Conservation (phyloP, 768 basidiomycete species). For the Suillus subluteus region DNA sequence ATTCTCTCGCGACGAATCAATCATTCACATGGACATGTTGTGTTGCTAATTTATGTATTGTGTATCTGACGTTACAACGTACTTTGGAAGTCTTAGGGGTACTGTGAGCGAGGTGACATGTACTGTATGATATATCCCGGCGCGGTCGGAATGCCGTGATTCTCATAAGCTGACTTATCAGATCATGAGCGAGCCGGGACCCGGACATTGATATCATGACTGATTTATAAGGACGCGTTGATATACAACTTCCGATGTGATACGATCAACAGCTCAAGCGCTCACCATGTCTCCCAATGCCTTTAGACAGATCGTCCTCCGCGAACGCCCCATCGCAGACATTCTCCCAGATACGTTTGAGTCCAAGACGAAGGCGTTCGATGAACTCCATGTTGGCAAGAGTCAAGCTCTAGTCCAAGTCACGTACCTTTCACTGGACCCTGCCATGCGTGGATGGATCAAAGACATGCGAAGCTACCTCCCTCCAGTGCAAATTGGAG, state of each 20-base stretch:
- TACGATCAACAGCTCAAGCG: background rate
- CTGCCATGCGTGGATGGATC: conserved; percentile 87
- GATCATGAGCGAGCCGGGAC: background rate
- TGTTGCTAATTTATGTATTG: conserved; percentile 1
- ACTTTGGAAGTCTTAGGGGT: background rate
- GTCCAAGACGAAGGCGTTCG: conserved; percentile 53
- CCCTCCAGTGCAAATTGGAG: conserved; percentile 72
- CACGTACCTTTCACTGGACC: conserved; percentile 81
- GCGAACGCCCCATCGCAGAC: conserved; percentile 68
- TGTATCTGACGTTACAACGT: background rate
- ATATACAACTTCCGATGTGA: background rate
- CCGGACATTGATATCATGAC: background rate
- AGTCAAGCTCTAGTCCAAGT: conserved; percentile 74
- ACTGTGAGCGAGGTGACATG: background rate
- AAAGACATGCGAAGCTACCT: conserved; percentile 73
- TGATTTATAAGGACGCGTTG: background rate
- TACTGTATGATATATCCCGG: background rate
- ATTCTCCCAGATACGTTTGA: conserved; percentile 79
- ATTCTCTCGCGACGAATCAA: background rate
- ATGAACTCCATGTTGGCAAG: conserved; percentile 52
- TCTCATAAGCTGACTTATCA: background rate
- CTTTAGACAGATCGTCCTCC: conserved; percentile 75
- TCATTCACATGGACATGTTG: background rate
- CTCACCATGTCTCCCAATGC: conserved; percentile 26
- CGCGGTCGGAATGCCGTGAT: background rate